phyloP scores from a whole-genome alignment of 257 asterid genomes.

The Haberlea rhodopensis region DNA sequence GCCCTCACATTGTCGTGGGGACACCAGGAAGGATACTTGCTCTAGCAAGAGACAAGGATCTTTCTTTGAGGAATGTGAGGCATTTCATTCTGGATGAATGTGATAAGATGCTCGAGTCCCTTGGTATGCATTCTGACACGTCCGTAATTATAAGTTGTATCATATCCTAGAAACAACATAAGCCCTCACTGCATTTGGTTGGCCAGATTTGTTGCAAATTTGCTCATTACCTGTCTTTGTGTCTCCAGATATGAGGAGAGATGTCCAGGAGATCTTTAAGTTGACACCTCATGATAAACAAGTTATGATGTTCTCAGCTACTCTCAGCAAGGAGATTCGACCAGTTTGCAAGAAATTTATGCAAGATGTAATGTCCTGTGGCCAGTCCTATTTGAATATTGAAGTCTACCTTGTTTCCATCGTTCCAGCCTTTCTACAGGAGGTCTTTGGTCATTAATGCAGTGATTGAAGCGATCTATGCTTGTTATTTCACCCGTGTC shows the following conservation, averaged over 20 bases:
- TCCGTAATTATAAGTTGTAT: too few species aligned
- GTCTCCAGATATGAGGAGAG: constrained; percentile 88
- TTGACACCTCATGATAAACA: constrained; percentile 44
- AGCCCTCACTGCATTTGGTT: not conserved
- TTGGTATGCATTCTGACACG: constrained; percentile 27
- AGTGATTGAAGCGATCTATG: constrained; percentile 48
- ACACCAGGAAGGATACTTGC: constrained; percentile 55
- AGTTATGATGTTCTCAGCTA: not conserved
- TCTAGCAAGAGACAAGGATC: constrained; percentile 47
- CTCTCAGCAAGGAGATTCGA: not conserved
- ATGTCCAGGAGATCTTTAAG: constrained; percentile 88
- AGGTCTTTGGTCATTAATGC: constrained; percentile 40
- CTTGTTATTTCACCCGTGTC: constrained; percentile 39
- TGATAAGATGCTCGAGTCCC: constrained; percentile 60
- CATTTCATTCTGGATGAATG: constrained; percentile 58
- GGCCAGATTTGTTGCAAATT: not conserved
- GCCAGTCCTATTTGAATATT: constrained; percentile 39
- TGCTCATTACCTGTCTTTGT: not conserved
- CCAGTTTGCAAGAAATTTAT: not conserved
- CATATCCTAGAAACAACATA: constrained; percentile 21
- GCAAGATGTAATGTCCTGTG: not conserved
- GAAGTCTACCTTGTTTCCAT: constrained; percentile 53
- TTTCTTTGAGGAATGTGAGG: constrained; percentile 50
- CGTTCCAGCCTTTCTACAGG: constrained; percentile 56
- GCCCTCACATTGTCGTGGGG: constrained; percentile 57